These are phyloP conservation scores for Chrysophaeum taylorii DNA, from an alignment of 352 stramenopile species.

Conservation along the genomic window DNA sequence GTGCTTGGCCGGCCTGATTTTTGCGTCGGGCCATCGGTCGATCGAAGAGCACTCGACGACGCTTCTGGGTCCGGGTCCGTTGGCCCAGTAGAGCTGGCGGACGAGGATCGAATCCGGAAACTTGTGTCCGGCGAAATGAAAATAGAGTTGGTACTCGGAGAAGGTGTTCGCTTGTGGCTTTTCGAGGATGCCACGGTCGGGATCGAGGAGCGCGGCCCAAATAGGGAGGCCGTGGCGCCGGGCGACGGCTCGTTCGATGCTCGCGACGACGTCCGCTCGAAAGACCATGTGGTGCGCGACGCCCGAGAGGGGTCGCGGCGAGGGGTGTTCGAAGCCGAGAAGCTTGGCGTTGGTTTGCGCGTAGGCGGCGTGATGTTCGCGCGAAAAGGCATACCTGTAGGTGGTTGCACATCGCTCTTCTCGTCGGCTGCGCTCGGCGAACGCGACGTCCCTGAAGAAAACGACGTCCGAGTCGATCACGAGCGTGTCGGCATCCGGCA, in stretches of 20 bases:
- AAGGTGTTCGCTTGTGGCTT: not conserved
- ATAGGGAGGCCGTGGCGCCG: not conserved
- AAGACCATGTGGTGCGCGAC: constrained; percentile 14
- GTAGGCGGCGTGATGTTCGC: not conserved
- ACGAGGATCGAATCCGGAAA: not conserved
- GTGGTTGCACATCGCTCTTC: not conserved
- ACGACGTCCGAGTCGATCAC: constrained; percentile 12
- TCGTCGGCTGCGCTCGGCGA: not conserved
- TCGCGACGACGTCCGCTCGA: not conserved
- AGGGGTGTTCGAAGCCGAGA: not conserved
- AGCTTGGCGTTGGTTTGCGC: not conserved
- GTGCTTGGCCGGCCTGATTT: not conserved
- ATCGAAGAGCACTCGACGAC: not conserved
- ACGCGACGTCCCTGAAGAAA: not conserved
- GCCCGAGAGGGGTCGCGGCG: not conserved
- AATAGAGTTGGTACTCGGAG: constrained; percentile 11
- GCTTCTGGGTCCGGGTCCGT: not conserved
- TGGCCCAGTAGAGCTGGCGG: constrained; percentile 16
- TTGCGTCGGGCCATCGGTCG: not conserved
- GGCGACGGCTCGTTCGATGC: not conserved
- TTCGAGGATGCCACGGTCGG: not conserved
- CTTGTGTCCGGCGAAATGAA: not conserved
- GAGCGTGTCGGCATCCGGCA: not conserved
- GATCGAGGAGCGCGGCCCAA: not conserved
- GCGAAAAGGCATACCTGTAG: not conserved